These are phyloP conservation scores for Rugonectria rugulosa DNA, from an alignment of 2,329 filamentous ascomycete species.

Conservation along the genomic window DNA sequence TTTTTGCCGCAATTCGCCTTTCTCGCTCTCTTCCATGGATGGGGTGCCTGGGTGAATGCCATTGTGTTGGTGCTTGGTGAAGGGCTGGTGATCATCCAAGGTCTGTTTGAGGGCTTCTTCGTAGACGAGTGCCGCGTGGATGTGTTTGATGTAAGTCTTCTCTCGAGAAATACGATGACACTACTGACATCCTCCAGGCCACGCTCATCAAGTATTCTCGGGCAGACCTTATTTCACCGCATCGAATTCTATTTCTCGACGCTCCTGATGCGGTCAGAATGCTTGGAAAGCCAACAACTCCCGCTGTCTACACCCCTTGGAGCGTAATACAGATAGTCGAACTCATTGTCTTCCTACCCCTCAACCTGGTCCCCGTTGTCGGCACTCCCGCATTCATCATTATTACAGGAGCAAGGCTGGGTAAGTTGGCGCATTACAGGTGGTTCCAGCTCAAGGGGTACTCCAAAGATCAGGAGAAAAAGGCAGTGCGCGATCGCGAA, in stretches of 20 bases:
- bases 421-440: slow-evolving; percentile 88
- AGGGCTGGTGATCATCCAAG: slow-evolving; percentile 73
- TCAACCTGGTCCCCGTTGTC: slow-evolving; percentile 86
- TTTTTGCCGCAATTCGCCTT: slow-evolving; percentile 92
- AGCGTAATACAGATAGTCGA: slow-evolving; percentile 90
- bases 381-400: slow-evolving; percentile 87
- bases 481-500: slow-evolving; percentile 69
- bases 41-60: slow-evolving; percentile 88
- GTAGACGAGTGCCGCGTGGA: slow-evolving; percentile 82
- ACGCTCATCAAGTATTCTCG: slow-evolving; percentile 79
- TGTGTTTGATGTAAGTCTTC: slow-evolving; percentile 76
- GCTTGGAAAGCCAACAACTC: slow-evolving; percentile 80
- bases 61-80: slow-evolving; percentile 88
- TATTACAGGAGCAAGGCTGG: slow-evolving; percentile 85
- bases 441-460: slow-evolving; percentile 85
- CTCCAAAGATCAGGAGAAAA: slow-evolving; percentile 75
- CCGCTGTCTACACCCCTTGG: slow-evolving; percentile 86
- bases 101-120: slow-evolving; percentile 80
- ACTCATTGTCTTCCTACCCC: slow-evolving; percentile 77
- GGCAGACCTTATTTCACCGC: slow-evolving; percentile 70
- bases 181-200: slow-evolving; percentile 51
- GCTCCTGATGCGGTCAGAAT: slow-evolving; percentile 77
- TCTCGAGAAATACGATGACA: too few relatives aligned
- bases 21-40: slow-evolving; percentile 86
- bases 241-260: slow-evolving; percentile 71